These are phyloP conservation scores for Micractinium conductrix DNA, from an alignment of 139 green algal genomes.

Conservation along the genomic window DNA sequence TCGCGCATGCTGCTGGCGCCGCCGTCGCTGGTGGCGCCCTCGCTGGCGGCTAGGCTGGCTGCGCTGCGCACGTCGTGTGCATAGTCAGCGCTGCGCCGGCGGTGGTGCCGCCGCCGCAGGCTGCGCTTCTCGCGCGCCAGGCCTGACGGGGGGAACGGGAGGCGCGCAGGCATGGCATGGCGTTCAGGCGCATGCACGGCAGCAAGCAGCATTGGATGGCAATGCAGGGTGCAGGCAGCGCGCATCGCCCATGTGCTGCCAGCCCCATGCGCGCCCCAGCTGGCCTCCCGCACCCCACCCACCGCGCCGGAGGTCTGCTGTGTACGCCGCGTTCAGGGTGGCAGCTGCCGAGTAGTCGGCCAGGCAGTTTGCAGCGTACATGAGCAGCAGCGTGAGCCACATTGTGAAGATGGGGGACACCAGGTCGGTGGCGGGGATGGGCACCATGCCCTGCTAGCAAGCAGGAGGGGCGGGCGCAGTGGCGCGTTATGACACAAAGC, in stretches of 20 bases:
- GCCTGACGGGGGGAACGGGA: not conserved
- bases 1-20: not conserved
- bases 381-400: conserved; percentile 84
- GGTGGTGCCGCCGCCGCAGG: conserved; percentile 15
- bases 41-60: not conserved
- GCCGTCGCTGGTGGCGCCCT: not conserved
- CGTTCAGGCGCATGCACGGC: too few relatives aligned
- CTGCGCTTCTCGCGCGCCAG: conserved; percentile 10
- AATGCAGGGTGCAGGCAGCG: not conserved
- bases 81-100: conserved; percentile 43
- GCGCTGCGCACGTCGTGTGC: conserved; percentile 13
- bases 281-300: not conserved
- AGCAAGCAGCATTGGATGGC: too few relatives aligned
- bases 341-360: conserved; percentile 24
- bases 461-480: not conserved
- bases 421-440: conserved; percentile 43
- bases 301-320: conserved; percentile 22
- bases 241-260: not conserved
- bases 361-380: conserved; percentile 66
- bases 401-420: conserved; percentile 84
- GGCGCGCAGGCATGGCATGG: not conserved
- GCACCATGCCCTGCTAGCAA: conserved; percentile 28
- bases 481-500: too few relatives aligned
- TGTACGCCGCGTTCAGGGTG: conserved; percentile 24
- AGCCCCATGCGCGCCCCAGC: not conserved